Conservation (phyloP, 768 basidiomycete species). For the Boletus vinaceobasis region DNA sequence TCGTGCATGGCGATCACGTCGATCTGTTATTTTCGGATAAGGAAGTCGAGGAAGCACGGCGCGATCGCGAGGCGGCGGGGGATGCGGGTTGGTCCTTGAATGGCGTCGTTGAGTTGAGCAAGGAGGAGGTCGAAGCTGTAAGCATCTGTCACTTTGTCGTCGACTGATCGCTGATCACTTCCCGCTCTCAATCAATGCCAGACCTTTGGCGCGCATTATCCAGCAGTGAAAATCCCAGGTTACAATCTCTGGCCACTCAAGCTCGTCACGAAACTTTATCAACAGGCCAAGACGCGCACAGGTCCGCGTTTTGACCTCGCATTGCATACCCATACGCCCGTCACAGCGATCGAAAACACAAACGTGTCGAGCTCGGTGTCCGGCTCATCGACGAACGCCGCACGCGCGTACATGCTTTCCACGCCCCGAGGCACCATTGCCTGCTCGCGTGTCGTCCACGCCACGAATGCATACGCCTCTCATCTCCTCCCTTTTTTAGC, state of each 20-base stretch:
- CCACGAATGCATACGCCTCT: slow-evolving; percentile 81
- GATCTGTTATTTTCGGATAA: slow-evolving; percentile 45
- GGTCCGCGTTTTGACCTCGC: slow-evolving; percentile 38
- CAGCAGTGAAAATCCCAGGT: slow-evolving; percentile 49
- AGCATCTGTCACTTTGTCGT: slow-evolving; percentile 1
- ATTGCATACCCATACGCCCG: slow-evolving; percentile 75
- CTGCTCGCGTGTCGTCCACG: slow-evolving; percentile 72
- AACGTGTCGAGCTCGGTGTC: not conserved
- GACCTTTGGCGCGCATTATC: slow-evolving; percentile 40
- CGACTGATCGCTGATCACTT: not conserved
- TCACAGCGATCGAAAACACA: slow-evolving; percentile 40
- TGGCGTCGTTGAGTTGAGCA: slow-evolving; percentile 43
- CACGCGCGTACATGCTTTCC: slow-evolving; percentile 9
- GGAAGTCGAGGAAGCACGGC: slow-evolving; percentile 37
- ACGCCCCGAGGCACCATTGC: slow-evolving; percentile 66
- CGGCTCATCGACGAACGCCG: not conserved
- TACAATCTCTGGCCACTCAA: slow-evolving; percentile 81
- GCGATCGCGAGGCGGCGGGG: slow-evolving; percentile 52
- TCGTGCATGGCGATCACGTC: slow-evolving; percentile 56
- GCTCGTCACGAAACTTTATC: slow-evolving; percentile 66
- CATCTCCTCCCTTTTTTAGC: slow-evolving; percentile 70
- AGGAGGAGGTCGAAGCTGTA: slow-evolving; percentile 49
- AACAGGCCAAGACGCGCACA: slow-evolving; percentile 34
- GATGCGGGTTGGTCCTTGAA: slow-evolving; percentile 48
- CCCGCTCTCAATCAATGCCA: not conserved